Evolutionary conservation across 495 filamentous ascomycete species (phyloP).

Genomic region (Astrocystis sublimbata): DNA sequence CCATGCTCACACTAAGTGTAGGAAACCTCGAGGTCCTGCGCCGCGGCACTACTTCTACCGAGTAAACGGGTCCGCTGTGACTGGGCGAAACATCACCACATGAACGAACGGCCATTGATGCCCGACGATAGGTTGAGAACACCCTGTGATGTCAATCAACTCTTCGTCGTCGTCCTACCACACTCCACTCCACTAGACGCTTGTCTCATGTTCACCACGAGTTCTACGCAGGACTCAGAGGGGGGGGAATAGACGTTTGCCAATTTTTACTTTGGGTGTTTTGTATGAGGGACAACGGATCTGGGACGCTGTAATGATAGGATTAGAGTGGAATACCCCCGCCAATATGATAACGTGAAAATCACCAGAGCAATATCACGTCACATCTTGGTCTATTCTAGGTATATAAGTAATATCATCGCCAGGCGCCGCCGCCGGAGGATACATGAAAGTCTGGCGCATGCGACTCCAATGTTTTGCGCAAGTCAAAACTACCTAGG

Average conservation of each 20-base stretch:
- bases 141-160: neutral
- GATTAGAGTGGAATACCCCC: slow-evolving; percentile 1
- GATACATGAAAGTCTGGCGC: too few relatives aligned
- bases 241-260: neutral
- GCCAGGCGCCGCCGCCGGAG: too few relatives aligned
- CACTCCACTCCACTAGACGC: slow-evolving; percentile 8
- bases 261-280: neutral
- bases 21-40: slow-evolving; percentile 63
- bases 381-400: neutral
- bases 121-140: neutral
- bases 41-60: slow-evolving; percentile 35
- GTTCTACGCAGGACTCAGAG: neutral
- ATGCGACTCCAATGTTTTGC: too few relatives aligned
- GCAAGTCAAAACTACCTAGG: too few relatives aligned
- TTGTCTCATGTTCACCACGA: neutral
- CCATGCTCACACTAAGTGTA: slow-evolving; percentile 27
- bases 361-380: neutral
- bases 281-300: neutral
- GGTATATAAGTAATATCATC: neutral
- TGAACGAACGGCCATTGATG: neutral
- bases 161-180: neutral
- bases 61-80: neutral
- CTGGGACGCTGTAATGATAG: neutral
- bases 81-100: neutral
- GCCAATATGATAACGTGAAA: neutral